A percentile compares a stretch with the other conserved stretches of the same genome.
Evolutionary conservation across 2,329 filamentous ascomycete genomes (phyloP).

Genomic region (Cytospora schulzeri): DNA sequence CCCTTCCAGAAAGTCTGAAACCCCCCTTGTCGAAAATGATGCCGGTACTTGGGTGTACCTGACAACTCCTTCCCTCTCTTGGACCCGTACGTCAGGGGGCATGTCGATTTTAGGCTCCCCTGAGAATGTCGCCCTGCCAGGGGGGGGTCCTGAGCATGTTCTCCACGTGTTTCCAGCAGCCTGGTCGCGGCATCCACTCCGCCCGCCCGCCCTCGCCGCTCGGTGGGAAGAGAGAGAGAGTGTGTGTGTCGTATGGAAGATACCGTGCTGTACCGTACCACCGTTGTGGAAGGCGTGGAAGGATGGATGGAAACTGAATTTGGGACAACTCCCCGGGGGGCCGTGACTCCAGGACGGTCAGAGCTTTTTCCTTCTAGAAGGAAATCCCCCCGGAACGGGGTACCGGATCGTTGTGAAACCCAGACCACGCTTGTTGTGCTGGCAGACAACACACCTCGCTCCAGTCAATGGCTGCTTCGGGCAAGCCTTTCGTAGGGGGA

Average conservation of each 20-base stretch:
- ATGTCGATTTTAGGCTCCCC: constrained; percentile 12
- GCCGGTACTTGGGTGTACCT: constrained; percentile 7
- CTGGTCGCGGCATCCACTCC: background rate
- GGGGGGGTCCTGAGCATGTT: constrained; percentile 4
- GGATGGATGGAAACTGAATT: background rate
- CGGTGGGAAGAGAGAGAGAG: background rate
- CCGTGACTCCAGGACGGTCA: constrained; percentile 13
- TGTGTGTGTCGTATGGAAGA: too few species aligned
- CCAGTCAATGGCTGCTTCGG: background rate
- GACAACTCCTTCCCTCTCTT: background rate
- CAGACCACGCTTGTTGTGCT: background rate
- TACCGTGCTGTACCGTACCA: too few species aligned
- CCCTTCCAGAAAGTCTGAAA: constrained; percentile 8
- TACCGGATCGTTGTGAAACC: background rate
- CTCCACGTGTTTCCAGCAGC: constrained; percentile 19
- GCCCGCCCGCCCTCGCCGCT: background rate
- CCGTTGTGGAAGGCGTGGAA: background rate
- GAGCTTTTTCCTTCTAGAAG: constrained; percentile 23
- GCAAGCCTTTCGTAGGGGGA: background rate
- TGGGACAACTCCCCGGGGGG: background rate
- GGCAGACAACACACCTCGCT: background rate
- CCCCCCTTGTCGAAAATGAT: background rate
- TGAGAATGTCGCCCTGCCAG: constrained; percentile 17
- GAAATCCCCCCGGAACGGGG: background rate
- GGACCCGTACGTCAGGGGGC: constrained; percentile 1